A percentile compares a stretch with the other conserved stretches of the same genome.
Conservation (phyloP, 495 filamentous ascomycete genomes). For the Hypoxylon fragiforme region DNA sequence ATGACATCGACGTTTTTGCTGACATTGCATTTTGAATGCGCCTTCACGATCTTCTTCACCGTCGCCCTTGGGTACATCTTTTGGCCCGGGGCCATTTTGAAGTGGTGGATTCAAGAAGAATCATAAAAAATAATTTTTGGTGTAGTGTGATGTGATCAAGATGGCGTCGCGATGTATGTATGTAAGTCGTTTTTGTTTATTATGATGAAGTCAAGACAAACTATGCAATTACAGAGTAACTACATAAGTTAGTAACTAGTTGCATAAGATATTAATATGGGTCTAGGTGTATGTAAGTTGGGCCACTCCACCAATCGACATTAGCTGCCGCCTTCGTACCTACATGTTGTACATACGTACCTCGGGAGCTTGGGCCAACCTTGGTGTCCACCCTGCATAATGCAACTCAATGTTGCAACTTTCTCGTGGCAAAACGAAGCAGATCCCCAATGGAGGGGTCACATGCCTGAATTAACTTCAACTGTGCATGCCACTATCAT, state of each 20-base stretch:
- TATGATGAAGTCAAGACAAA: too few relatives aligned
- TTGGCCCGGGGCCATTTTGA: slow-evolving; percentile 57
- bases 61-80: slow-evolving; percentile 85
- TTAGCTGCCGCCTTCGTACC: background rate
- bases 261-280: too few relatives aligned
- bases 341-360: background rate
- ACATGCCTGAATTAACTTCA: slow-evolving; percentile 17
- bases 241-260: too few relatives aligned
- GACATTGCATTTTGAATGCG: slow-evolving; percentile 75
- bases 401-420: too few relatives aligned
- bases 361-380: slow-evolving; percentile 12
- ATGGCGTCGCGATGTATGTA: too few relatives aligned
- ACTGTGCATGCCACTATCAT: background rate
- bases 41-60: slow-evolving; percentile 86
- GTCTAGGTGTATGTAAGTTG: too few relatives aligned
- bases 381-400: slow-evolving; percentile 5
- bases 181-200: too few relatives aligned
- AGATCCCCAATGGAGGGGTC: too few relatives aligned
- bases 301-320: slow-evolving; percentile 9
- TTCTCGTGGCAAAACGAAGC: too few relatives aligned
- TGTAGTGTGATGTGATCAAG: too few relatives aligned
- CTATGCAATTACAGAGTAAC: too few relatives aligned
- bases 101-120: background rate
- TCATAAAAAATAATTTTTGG: too few relatives aligned
- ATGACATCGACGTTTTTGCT: slow-evolving; percentile 87